These are phyloP conservation scores for Hymenoscyphus fraxineus DNA, from an alignment of 2,329 filamentous ascomycete genomes.

Conservation along the genomic window DNA sequence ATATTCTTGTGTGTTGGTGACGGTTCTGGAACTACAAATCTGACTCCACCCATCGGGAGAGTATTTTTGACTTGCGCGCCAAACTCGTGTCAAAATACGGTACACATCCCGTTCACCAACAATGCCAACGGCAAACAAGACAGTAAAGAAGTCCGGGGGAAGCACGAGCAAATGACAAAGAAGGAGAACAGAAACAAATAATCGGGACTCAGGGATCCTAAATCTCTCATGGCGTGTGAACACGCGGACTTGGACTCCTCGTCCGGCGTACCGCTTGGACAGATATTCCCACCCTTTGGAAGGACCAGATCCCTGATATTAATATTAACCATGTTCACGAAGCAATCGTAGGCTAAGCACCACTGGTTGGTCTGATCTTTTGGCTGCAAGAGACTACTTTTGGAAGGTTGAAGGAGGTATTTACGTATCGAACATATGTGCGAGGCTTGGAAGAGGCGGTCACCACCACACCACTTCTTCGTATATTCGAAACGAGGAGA, in stretches of 20 bases:
- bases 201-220: not conserved
- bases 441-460: not conserved
- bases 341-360: not conserved
- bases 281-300: not conserved
- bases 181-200: not conserved
- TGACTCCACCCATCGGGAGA: not conserved
- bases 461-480: not conserved
- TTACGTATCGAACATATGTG: not conserved
- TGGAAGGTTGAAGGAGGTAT: not conserved
- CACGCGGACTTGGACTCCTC: not conserved
- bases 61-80: not conserved
- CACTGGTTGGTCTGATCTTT: not conserved
- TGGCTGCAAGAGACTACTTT: not conserved
- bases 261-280: not conserved
- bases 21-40: not conserved
- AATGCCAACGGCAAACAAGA: not conserved
- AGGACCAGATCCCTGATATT: not conserved
- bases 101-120: not conserved
- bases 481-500: not conserved
- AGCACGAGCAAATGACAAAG: not conserved
- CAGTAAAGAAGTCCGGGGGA: not conserved
- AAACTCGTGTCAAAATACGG: not conserved
- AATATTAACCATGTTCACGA: not conserved
- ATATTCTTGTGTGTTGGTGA: not conserved
- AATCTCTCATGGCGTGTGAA: not conserved